Evolutionary conservation across 2,329 filamentous ascomycete genomes (phyloP).

Genomic region (Colletotrichum paranaense): DNA sequence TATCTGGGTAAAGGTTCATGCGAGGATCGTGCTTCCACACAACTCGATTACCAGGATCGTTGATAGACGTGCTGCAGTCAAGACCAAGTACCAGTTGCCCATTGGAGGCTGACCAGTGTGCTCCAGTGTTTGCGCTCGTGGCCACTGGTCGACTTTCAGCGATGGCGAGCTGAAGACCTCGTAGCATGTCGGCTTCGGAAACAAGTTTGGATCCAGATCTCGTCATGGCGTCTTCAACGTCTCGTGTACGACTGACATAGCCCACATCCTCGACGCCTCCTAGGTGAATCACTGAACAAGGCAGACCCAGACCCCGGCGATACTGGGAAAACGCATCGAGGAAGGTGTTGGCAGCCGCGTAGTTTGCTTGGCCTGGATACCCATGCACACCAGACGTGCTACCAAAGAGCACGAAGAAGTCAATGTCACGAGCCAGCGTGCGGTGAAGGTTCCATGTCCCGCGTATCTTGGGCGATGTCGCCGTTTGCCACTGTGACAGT

Average conservation of each 20-base stretch:
- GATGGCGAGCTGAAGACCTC: slow-evolving; percentile 3
- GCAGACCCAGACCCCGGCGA: slow-evolving; percentile 46
- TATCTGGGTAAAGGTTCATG: background rate
- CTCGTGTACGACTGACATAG: slow-evolving; percentile 45
- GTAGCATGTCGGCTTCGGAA: slow-evolving; percentile 1
- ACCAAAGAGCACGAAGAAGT: slow-evolving; percentile 51
- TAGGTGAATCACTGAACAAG: slow-evolving; percentile 53
- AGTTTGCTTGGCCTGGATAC: slow-evolving; percentile 50
- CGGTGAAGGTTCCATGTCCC: slow-evolving; percentile 57
- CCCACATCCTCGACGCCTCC: slow-evolving; percentile 51
- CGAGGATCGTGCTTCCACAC: slow-evolving; percentile 17
- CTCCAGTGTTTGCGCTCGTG: no score
- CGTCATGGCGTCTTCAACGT: slow-evolving; percentile 38
- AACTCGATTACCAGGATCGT: background rate
- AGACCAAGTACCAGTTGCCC: background rate
- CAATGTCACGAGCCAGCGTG: slow-evolving; percentile 35
- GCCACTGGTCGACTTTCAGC: background rate
- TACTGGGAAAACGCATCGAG: slow-evolving; percentile 52
- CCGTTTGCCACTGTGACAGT: slow-evolving; percentile 46
- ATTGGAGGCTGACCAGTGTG: background rate
- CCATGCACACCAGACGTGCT: slow-evolving; percentile 50
- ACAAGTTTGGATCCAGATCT: slow-evolving; percentile 7
- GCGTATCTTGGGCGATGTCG: slow-evolving; percentile 51
- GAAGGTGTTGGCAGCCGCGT: slow-evolving; percentile 54
- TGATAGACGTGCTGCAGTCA: background rate